Base-by-base conservation (phyloP, 495 filamentous ascomycete genomes). In the Aspergillus coremiiformis region DNA sequence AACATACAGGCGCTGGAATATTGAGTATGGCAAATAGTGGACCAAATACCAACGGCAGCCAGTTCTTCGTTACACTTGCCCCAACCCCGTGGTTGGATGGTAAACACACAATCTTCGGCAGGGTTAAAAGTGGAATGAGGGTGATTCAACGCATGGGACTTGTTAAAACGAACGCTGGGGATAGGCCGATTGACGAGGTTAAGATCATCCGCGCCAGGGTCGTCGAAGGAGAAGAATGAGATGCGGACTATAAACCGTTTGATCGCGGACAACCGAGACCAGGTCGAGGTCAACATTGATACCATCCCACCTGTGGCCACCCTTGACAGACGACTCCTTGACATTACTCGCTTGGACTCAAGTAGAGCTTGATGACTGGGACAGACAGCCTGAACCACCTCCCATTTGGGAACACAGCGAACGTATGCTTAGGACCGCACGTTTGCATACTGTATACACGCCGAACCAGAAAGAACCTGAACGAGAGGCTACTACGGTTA, bases 41-140 rank as follows among this genome's bases (percentile, higher is more conserved):
- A 1, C 88, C 89, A 9, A 86, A 98, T 63, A 95, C 93, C 44
- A 97, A 97, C 68, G 94, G 93, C 32, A 85, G 81, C 53, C 82
- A 86, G 47, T 84, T 85, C 64, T 98, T 97, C 67, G 82, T 98
- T 52, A 97, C 94, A 6, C 77, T 96, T 37, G 93, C 90, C 29
- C 94, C 94, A 3, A 93, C 94, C 17, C 93, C 93, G 1, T 97
- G 93, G 93, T 71, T 98, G 53, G 94, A 98, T 70, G 90, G 90
- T 23, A 95, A 95, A 67, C 93, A 98, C 69, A 96, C 93, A 5
- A 96, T 98, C 58, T 98, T 98, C 65, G 93, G 94, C 8, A 73
- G 94, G 39, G 90, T 98, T 21, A 93, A 89, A 70, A 82, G 69
- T 51, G 93, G 93, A 7, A 81, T 98, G 77, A 69, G 75, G 30